These are phyloP conservation scores for Aspergillus sp. DNA, from an alignment of 2,329 filamentous ascomycete species.

Conservation along the genomic window DNA sequence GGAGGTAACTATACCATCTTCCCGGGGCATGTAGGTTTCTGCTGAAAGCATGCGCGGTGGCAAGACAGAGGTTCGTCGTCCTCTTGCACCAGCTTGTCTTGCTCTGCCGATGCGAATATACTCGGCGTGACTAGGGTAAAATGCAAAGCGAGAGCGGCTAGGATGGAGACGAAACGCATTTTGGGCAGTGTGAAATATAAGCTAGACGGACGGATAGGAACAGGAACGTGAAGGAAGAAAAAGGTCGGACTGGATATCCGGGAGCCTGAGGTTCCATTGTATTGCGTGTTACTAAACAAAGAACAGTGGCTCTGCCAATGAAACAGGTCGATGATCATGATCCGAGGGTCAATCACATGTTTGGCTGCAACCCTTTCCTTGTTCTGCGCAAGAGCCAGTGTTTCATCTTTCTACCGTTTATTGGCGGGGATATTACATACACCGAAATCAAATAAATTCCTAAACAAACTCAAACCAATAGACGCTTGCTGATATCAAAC, in stretches of 20 bases:
- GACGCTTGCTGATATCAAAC: constrained; percentile 26
- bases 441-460: constrained; percentile 16
- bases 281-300: too few species aligned
- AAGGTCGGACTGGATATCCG: too few species aligned
- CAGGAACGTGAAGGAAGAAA: not conserved
- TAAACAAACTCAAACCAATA: constrained; percentile 14
- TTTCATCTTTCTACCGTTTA: not conserved
- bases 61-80: not conserved
- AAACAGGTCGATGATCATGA: too few species aligned
- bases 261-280: too few species aligned
- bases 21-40: not conserved
- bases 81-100: not conserved
- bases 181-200: not conserved
- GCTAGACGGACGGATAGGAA: not conserved
- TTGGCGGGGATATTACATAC: not conserved
- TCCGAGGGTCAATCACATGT: not conserved
- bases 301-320: too few species aligned
- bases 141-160: not conserved
- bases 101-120: not conserved
- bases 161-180: not conserved
- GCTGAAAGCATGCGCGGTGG: not conserved
- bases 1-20: not conserved
- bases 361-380: not conserved
- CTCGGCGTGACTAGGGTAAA: not conserved
- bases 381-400: not conserved